Base-by-base conservation (phyloP, 2,329 filamentous ascomycete species). In the Fusarium anguioides region DNA sequence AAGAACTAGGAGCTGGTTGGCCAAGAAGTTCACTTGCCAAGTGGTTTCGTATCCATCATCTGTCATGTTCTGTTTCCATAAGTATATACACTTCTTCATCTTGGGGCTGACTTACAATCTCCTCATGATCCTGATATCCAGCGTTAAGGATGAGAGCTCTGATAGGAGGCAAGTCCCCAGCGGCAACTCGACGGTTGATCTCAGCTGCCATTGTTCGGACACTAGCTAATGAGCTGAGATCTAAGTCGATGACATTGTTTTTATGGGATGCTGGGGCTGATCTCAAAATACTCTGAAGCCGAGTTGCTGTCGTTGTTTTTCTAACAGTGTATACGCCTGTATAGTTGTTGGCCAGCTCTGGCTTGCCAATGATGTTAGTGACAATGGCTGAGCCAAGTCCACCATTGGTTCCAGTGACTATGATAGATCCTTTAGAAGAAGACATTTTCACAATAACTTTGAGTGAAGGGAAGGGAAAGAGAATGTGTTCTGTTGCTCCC, bases 321-420 rank as follows among this genome's bases (percentile, higher is more conserved):
- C 79, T 75, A 18, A 80, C 79, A 2, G 76, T 73, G 55, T 80
- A 81, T 3, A 81, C 45, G 9, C 78, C 76, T 6, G 74, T 71
- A 56, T 80, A 76, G 24, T 69, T 63, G 6, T 71, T 68, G 5
- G 77, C 75, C 12, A 80, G 58, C 6, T 76, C 66, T 1, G 74
- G 66, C 14, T 57, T 70, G 17, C 63, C 58, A 33, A 78, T 36
- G 27, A 81, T 73, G 9, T 73, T 66, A 6, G 60, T 42, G 11
- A 77, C 74, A 9, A 79, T 77, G 21, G 74, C 72, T 12, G 75
- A 76, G 9, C 78, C 79, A 26, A 81, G 74, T 20, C 78, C 76
- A 39, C 79, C 79, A 53, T 81, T 81, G 33, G 77, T 68, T 8
- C 79, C 79, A 6, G 79, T 81, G 11, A 80, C 60, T 4, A 81